phyloP scores from a whole-genome alignment of 1,284 basidiomycete genomes.

The Sporisorium scitamineum region DNA sequence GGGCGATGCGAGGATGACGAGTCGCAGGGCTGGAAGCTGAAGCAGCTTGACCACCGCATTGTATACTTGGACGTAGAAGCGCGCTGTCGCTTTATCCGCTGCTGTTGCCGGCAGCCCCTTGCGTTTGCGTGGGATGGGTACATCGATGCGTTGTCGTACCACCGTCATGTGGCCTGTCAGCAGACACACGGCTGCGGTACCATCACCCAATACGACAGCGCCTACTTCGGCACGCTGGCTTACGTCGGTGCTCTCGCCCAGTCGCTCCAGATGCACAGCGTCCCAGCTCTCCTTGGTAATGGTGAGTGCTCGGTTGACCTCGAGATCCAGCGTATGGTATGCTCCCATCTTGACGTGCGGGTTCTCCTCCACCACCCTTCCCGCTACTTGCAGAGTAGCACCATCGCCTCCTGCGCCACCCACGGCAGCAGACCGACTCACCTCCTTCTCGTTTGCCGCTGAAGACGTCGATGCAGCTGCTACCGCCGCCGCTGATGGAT shows the following conservation, averaged over 20 bases:
- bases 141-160: conserved; percentile 88
- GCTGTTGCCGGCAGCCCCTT: conserved; percentile 61
- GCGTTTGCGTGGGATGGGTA: conserved; percentile 86
- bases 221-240: conserved; percentile 95
- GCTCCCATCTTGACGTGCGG: conserved; percentile 92
- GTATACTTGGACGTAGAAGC: conserved; percentile 87
- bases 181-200: conserved; percentile 88
- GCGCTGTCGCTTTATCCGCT: conserved; percentile 69
- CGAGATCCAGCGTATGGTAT: conserved; percentile 94
- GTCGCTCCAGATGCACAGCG: conserved; percentile 82
- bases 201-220: conserved; percentile 94
- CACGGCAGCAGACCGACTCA: conserved; percentile 39
- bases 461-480: conserved; percentile 24
- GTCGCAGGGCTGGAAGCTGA: conserved; percentile 82
- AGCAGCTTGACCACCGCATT: conserved; percentile 89
- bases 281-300: conserved; percentile 95
- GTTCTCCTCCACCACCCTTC: conserved; percentile 90
- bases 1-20: conserved; percentile 94
- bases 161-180: conserved; percentile 97
- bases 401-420: conserved; percentile 56
- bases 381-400: conserved; percentile 83
- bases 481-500: conserved; percentile 51
- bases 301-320: conserved; percentile 89
- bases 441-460: conserved; percentile 43
- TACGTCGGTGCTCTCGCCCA: conserved; percentile 89